Percentiles rank a stretch among this genome's conserved stretches.
Evolutionary conservation across 1,139 yeast genomes (phyloP).

Genomic region (Candida mesenterica): DNA sequence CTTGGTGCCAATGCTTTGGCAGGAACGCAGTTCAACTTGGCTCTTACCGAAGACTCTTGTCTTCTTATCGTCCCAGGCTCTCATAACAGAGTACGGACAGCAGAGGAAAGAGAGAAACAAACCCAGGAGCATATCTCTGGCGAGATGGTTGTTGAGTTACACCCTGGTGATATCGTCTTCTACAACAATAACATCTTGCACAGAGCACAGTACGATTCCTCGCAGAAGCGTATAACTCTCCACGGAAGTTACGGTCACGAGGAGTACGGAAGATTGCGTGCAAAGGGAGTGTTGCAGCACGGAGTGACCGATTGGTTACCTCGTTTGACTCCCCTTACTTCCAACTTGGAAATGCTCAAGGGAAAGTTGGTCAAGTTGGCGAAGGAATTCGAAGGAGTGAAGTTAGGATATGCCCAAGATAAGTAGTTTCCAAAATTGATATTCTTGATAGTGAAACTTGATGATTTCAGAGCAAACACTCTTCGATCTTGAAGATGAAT

Average conservation of each 20-base stretch:
- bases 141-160: constrained; percentile 42
- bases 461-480: no score
- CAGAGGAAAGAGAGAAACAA: constrained; percentile 46
- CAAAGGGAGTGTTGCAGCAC: constrained; percentile 54
- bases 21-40: constrained; percentile 56
- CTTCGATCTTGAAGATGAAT: no score
- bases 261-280: constrained; percentile 43
- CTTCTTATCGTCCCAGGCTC: constrained; percentile 53
- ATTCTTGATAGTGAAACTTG: not conserved
- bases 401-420: constrained; percentile 46
- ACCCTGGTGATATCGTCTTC: constrained; percentile 56
- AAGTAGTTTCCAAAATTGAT: constrained; percentile 25
- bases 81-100: constrained; percentile 47
- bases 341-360: constrained; percentile 33
- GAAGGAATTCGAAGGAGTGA: constrained; percentile 37
- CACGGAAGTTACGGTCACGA: constrained; percentile 57
- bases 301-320: constrained; percentile 55
- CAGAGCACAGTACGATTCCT: constrained; percentile 46
- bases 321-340: constrained; percentile 36
- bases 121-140: constrained; percentile 40
- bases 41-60: constrained; percentile 49
- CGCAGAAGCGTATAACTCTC: constrained; percentile 43
- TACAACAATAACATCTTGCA: constrained; percentile 55
- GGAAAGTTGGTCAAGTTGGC: constrained; percentile 37
- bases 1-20: constrained; percentile 43